phyloP scores from a whole-genome alignment of 2,329 filamentous ascomycete species.

The Coleophoma cylindrospora region DNA sequence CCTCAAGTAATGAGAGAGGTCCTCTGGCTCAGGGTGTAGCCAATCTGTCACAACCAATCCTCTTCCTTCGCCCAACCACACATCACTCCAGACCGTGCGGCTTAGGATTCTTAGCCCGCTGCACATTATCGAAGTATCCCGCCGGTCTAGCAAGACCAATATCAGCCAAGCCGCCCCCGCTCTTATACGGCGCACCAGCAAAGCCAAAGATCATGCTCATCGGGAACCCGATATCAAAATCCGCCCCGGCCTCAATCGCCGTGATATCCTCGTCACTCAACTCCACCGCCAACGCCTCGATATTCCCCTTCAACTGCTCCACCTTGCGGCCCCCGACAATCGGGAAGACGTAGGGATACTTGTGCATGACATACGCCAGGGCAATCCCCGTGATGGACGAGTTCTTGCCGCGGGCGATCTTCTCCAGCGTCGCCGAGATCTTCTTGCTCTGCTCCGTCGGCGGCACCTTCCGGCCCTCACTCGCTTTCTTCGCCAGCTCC shows the following conservation, averaged over 20 bases:
- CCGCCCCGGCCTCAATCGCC: conserved; percentile 43
- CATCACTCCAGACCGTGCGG: neutral
- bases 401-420: conserved; percentile 50
- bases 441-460: conserved; percentile 34
- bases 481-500: conserved; percentile 34
- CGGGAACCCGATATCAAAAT: conserved; percentile 17
- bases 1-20: too few relatives aligned
- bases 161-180: neutral
- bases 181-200: neutral
- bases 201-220: neutral
- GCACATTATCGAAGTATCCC: neutral
- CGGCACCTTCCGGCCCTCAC: conserved; percentile 25
- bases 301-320: conserved; percentile 50
- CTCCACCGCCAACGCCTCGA: conserved; percentile 44
- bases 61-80: too few relatives aligned
- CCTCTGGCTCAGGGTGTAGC: too few relatives aligned
- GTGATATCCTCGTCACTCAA: conserved; percentile 47
- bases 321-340: conserved; percentile 52
- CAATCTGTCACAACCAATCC: too few relatives aligned
- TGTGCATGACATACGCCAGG: conserved; percentile 53
- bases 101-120: neutral
- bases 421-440: conserved; percentile 49
- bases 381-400: conserved; percentile 45
- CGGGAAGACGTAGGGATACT: conserved; percentile 51
- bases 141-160: neutral